Percentiles rank a stretch among this genome's conserved stretches.
Conservation (phyloP, 1,284 basidiomycete species). For the Moesziomyces antarcticus region DNA sequence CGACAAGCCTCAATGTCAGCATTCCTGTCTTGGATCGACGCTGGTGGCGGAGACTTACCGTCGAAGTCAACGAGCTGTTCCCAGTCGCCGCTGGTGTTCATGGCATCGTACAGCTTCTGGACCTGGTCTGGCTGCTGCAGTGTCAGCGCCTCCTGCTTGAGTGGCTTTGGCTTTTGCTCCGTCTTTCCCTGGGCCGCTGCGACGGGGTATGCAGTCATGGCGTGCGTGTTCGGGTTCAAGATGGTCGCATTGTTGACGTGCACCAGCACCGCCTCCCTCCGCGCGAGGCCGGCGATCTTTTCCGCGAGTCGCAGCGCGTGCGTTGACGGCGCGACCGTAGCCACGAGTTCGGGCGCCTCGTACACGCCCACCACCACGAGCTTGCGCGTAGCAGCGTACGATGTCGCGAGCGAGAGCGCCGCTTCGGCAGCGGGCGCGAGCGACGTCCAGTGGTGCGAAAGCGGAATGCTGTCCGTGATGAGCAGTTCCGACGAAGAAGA, state of each 20-base stretch:
- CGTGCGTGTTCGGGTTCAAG: slow-evolving; percentile 8
- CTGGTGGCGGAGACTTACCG: slow-evolving; percentile 15
- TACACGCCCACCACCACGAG: slow-evolving; percentile 33
- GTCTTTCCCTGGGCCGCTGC: slow-evolving; percentile 1
- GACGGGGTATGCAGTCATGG: slow-evolving; percentile 20
- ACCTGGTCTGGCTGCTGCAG: slow-evolving; percentile 14
- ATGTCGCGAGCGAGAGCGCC: slow-evolving; percentile 27
- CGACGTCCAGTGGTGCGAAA: slow-evolving; percentile 49
- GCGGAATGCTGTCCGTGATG: slow-evolving; percentile 32
- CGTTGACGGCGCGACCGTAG: slow-evolving; percentile 17
- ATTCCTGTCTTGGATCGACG: neutral
- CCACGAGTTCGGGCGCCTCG: slow-evolving; percentile 40
- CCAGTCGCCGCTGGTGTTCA: slow-evolving; percentile 21
- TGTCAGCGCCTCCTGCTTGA: slow-evolving; percentile 10
- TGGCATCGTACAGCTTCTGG: slow-evolving; percentile 18
- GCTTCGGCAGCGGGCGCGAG: slow-evolving; percentile 44
- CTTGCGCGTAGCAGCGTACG: slow-evolving; percentile 20
- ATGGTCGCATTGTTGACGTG: slow-evolving; percentile 39
- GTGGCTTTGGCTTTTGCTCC: slow-evolving; percentile 22
- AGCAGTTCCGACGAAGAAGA: slow-evolving; percentile 2
- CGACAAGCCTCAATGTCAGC: neutral
- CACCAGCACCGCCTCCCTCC: slow-evolving; percentile 23
- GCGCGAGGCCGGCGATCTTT: slow-evolving; percentile 24
- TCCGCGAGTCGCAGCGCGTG: slow-evolving; percentile 36
- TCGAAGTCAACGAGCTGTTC: slow-evolving; percentile 41